These are phyloP conservation scores for Globisporangium barbulae DNA, from an alignment of 352 stramenopile species.

Conservation along the genomic window DNA sequence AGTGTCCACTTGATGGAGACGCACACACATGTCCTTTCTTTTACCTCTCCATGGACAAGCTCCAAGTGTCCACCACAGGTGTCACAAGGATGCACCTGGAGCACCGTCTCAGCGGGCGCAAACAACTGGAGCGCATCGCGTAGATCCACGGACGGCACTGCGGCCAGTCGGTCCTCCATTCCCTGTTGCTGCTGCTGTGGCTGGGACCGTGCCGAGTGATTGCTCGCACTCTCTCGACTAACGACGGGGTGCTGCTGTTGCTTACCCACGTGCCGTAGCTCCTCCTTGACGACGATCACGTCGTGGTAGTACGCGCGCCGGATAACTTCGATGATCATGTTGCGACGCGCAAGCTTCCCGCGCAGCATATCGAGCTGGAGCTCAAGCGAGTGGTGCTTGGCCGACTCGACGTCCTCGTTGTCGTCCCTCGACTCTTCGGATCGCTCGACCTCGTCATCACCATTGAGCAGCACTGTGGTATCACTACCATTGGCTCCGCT, in stretches of 20 bases:
- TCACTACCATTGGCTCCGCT: not conserved
- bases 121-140: constrained; percentile 67
- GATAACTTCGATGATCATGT: constrained; percentile 73
- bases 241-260: not conserved
- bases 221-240: constrained; percentile 5
- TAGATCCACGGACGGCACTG: constrained; percentile 70
- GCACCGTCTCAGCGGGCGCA: constrained; percentile 60
- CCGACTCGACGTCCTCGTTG: constrained; percentile 30
- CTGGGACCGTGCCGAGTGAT: not conserved
- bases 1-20: not conserved
- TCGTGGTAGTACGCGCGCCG: constrained; percentile 79
- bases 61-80: constrained; percentile 69
- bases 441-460: not conserved
- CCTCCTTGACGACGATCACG: constrained; percentile 81
- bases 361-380: constrained; percentile 66
- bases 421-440: constrained; percentile 19
- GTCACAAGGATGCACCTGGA: constrained; percentile 77
- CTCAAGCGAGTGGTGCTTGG: constrained; percentile 30
- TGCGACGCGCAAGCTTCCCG: constrained; percentile 61
- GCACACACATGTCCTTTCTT: not conserved
- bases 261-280: constrained; percentile 41
- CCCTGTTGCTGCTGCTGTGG: not conserved
- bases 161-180: constrained; percentile 41
- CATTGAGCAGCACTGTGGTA: not conserved
- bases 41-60: constrained; percentile 73